phyloP scores from a whole-genome alignment of 2,329 filamentous ascomycete genomes.

The Xylariaceae sp. region DNA sequence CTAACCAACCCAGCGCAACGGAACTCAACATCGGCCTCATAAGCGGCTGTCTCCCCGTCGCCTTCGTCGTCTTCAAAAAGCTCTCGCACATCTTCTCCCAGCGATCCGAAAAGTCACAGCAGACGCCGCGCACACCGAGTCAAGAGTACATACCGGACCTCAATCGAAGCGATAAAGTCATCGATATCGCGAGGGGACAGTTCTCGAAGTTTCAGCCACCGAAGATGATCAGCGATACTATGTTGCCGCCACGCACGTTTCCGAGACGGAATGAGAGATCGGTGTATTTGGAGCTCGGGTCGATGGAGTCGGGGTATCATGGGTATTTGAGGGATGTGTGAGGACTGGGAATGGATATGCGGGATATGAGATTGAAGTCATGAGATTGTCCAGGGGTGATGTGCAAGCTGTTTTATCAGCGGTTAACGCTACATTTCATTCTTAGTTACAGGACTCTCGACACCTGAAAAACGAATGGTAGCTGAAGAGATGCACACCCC shows the following conservation, averaged over 20 bases:
- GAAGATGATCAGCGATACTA: neutral
- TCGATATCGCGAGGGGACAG: neutral
- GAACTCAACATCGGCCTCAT: constrained; percentile 20
- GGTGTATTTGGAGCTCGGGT: constrained; percentile 8
- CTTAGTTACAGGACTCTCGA: too few relatives aligned
- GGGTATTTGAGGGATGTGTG: neutral
- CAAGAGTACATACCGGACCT: constrained; percentile 15
- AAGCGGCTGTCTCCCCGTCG: constrained; percentile 17
- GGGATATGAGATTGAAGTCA: constrained; percentile 4
- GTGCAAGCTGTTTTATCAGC: too few relatives aligned
- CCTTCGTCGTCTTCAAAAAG: constrained; percentile 15
- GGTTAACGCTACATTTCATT: too few relatives aligned
- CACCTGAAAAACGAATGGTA: too few relatives aligned
- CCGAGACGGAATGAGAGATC: neutral
- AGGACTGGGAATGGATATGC: too few relatives aligned
- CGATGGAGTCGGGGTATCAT: constrained; percentile 8
- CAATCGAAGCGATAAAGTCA: neutral
- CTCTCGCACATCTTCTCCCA: neutral
- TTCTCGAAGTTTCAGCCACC: neutral
- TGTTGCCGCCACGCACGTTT: neutral
- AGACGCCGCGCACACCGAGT: constrained; percentile 7
- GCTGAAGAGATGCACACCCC: too few relatives aligned
- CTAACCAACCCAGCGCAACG: constrained; percentile 11
- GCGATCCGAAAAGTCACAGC: too few relatives aligned
- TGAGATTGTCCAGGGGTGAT: too few relatives aligned